Evolutionary conservation across 208 protist species (phyloP).

Genomic region (Acanthamoeba castellanii): DNA sequence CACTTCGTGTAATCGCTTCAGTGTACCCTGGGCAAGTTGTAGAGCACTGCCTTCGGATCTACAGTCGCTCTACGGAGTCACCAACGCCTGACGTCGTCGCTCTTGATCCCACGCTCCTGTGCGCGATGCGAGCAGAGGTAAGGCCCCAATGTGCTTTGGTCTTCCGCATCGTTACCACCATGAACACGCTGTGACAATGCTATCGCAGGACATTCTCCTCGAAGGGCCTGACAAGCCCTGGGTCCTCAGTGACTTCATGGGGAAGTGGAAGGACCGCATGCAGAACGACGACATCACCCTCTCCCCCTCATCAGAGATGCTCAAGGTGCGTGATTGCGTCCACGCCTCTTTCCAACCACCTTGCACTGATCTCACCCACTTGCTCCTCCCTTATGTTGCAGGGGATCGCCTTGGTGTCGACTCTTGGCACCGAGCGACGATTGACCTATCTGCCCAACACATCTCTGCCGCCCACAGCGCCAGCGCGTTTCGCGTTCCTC

Average conservation of each 20-base stretch:
- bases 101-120: neutral
- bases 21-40: neutral
- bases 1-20: neutral
- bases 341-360: neutral
- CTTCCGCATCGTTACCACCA: neutral
- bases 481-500: neutral
- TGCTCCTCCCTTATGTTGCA: neutral
- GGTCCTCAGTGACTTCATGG: constrained; percentile 7
- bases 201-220: neutral
- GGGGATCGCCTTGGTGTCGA: constrained; percentile 23
- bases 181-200: neutral
- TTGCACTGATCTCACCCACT: neutral
- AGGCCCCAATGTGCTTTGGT: neutral
- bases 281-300: constrained; percentile 12
- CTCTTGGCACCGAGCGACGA: neutral
- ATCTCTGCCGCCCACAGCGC: neutral
- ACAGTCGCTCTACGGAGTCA: neutral
- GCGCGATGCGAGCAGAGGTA: neutral
- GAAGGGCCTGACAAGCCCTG: neutral
- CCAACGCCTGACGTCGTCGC: neutral
- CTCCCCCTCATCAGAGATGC: neutral
- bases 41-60: neutral
- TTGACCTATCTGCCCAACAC: neutral
- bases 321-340: neutral
- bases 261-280: constrained; percentile 10